Evolutionary conservation across 164 flowering plant genomes (phyloP), one percentile per base, ranked within the genome.

Genomic region (Dillenia suffruticosa): DNA sequence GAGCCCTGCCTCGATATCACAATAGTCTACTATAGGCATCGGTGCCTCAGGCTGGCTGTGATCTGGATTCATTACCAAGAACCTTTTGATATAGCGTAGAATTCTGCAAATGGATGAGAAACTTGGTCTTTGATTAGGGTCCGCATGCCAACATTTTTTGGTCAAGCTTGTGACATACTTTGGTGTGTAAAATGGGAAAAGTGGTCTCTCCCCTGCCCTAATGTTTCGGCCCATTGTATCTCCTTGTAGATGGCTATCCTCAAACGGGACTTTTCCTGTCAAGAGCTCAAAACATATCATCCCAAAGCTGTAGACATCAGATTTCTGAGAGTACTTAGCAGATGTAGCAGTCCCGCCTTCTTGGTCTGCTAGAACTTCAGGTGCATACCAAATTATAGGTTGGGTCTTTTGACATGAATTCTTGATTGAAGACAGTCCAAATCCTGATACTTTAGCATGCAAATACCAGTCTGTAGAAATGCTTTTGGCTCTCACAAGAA

Each of bases 241-340:
- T 55, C 98, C 96, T 66, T 87, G 94, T 10, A 90, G 89, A 75
- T 93, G 97, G 2, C 84, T 61, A 48, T 88, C 97, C 24, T 87
- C 97, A 59, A 88, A 93, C 0, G 97, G 94, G 15, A 90, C 80
- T 77, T 93, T 93, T 40, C 98, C 98, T 0, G 95, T 84, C 63
- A 90, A 44, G 45, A 93, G 78, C 80, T 93, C 82, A 47, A 93
- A 93, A 56, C 94, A 87, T 10, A 93, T 64, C 97, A 93, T 93
- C 10, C 80, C 96, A 63, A 85, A 93, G 72, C 98, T 93, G 73
- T 93, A 93, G 1, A 88, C 86, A 70, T 93, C 98, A 10, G 92
- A 84, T 59, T 90, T 93, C 77, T 88, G 88, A 0, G 88, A 69
- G 68, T 74, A 77, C 74, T 79, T 83, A 16, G 67, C 49, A 19